Evolutionary conservation across 78 protist species (phyloP).

Genomic region (Dictyostelium capitatum): DNA sequence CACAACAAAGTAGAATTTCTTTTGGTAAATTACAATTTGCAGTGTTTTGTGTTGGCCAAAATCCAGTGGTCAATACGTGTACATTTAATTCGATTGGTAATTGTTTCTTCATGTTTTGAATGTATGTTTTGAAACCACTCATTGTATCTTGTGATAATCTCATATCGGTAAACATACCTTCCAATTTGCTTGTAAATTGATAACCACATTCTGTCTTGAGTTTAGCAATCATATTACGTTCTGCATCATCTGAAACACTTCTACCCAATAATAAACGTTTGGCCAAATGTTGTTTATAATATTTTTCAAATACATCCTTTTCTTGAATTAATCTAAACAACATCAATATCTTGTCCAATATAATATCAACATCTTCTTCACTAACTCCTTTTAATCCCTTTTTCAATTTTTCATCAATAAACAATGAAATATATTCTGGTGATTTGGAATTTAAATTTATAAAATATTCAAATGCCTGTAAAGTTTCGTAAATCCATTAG

Average conservation of each 20-base stretch:
- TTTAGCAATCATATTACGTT: conserved; percentile 91
- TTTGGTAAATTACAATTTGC: conserved; percentile 75
- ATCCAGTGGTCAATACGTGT: conserved; percentile 94
- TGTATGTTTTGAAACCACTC: conserved; percentile 77
- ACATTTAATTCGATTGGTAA: conserved; percentile 86
- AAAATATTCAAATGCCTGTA: conserved; percentile 89
- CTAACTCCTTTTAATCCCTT: conserved; percentile 85
- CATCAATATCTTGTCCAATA: conserved; percentile 79
- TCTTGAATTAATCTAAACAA: conserved; percentile 93
- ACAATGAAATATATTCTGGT: conserved; percentile 91
- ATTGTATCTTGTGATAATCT: conserved; percentile 85
- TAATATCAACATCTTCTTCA: conserved; percentile 89
- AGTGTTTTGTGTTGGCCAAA: conserved; percentile 92
- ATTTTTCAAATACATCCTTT: conserved; percentile 97
- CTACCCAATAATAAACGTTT: conserved; percentile 91
- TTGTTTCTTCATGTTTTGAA: conserved; percentile 37
- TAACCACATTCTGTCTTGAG: conserved; percentile 96
- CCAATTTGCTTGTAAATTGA: conserved; percentile 95
- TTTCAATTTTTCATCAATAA: conserved; percentile 85
- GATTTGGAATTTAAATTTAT: conserved; percentile 86
- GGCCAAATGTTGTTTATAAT: conserved; percentile 97
- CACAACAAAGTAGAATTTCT: conserved; percentile 71
- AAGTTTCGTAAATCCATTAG: too few relatives aligned
- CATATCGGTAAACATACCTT: conserved; percentile 98
- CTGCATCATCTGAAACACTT: conserved; percentile 90